phyloP scores from a whole-genome alignment of 1,284 basidiomycete genomes.

The Pisolithus thermaeus region DNA sequence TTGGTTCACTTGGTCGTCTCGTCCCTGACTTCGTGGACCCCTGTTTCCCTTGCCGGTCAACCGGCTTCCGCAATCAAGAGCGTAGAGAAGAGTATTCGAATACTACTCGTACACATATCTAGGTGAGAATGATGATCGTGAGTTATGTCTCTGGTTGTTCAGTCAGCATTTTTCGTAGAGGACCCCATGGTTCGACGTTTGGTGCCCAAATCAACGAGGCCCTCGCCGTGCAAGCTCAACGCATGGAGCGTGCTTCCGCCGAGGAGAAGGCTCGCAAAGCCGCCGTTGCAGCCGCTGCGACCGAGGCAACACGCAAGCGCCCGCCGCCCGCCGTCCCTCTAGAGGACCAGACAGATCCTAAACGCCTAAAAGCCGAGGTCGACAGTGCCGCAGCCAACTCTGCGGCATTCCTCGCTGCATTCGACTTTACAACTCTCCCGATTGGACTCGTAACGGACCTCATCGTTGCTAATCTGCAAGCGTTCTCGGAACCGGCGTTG shows the following conservation, averaged over 20 bases:
- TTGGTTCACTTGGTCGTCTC: slow-evolving; percentile 76
- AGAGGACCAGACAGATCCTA: slow-evolving; percentile 47
- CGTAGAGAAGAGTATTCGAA: slow-evolving; percentile 85
- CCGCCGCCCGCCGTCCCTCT: slow-evolving; percentile 37
- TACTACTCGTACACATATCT: slow-evolving; percentile 79
- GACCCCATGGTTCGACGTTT: slow-evolving; percentile 53
- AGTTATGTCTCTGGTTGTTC: slow-evolving; percentile 4
- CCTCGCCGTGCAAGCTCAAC: slow-evolving; percentile 59
- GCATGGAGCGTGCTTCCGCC: slow-evolving; percentile 74
- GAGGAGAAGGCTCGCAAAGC: slow-evolving; percentile 61
- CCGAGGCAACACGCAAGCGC: slow-evolving; percentile 59
- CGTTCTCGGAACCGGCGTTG: slow-evolving; percentile 66
- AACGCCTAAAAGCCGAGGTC: slow-evolving; percentile 64
- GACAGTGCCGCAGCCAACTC: slow-evolving; percentile 38
- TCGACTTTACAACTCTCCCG: slow-evolving; percentile 84
- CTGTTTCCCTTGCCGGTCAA: slow-evolving; percentile 58
- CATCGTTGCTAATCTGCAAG: slow-evolving; percentile 82
- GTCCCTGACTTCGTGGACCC: slow-evolving; percentile 83
- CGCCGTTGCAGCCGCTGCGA: slow-evolving; percentile 32
- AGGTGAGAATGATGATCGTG: slow-evolving; percentile 42
- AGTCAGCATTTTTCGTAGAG: slow-evolving; percentile 28
- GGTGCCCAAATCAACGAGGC: slow-evolving; percentile 64
- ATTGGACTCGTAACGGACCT: slow-evolving; percentile 81
- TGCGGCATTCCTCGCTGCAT: slow-evolving; percentile 56
- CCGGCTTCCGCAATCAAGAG: slow-evolving; percentile 65